Evolutionary conservation across 805 yeast species (phyloP).

Genomic region (Pichia nakasei): DNA sequence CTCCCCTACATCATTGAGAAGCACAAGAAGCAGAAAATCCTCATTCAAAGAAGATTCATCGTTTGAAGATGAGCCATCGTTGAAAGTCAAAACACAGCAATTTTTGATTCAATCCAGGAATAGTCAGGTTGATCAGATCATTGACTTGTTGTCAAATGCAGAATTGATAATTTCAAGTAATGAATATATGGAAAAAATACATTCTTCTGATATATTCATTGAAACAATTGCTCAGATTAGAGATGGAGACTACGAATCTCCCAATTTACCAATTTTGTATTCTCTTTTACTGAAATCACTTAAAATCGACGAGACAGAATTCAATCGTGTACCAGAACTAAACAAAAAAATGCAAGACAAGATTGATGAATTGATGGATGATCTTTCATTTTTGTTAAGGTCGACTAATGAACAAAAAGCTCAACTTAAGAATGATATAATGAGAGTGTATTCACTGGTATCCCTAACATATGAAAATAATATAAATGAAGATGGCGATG

Average conservation of each 20-base stretch:
- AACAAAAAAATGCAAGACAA: neutral
- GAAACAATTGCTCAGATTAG: slow-evolving; percentile 19
- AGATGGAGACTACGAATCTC: slow-evolving; percentile 12
- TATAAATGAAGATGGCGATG: neutral
- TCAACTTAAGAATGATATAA: slow-evolving; percentile 4
- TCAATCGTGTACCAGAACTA: neutral
- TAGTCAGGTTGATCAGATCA: slow-evolving; percentile 10
- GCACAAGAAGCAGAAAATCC: neutral
- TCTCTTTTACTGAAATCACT: slow-evolving; percentile 12
- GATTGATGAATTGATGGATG: neutral
- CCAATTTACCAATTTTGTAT: slow-evolving; percentile 15
- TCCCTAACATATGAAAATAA: neutral
- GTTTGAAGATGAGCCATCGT: neutral
- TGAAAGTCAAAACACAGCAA: neutral
- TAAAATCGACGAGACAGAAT: slow-evolving; percentile 4
- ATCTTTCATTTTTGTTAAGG: neutral
- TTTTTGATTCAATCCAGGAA: slow-evolving; percentile 11
- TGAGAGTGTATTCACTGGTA: slow-evolving; percentile 5
- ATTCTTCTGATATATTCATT: slow-evolving; percentile 14
- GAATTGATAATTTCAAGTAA: slow-evolving; percentile 12
- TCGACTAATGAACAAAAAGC: slow-evolving; percentile 3
- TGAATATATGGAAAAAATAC: slow-evolving; percentile 14
- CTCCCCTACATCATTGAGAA: slow-evolving; percentile 5
- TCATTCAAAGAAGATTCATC: neutral
- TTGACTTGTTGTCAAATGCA: slow-evolving; percentile 7